A percentile compares a stretch with the other conserved stretches of the same genome.
Evolutionary conservation across 139 green algal genomes (phyloP).

Genomic region (Chlamydomonas sphaeroides): DNA sequence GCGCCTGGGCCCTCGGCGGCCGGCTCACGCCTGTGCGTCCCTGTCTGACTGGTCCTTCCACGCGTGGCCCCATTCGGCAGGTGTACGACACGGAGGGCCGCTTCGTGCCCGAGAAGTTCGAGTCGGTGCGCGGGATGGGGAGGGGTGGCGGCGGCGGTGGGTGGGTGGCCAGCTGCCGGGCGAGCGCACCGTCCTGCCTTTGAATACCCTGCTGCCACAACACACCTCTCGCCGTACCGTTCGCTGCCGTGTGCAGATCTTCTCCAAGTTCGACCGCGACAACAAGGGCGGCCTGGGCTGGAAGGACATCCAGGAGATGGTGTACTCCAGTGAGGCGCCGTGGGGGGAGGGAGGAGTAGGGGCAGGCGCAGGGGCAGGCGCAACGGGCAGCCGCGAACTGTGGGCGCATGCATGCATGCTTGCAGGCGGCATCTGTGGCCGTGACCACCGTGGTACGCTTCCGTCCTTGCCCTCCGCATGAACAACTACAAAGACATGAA

Average conservation of each 20-base stretch:
- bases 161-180: neutral
- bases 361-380: no score
- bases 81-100: constrained; percentile 80
- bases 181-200: neutral
- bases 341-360: neutral
- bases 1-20: no score
- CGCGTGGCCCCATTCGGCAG: constrained; percentile 13
- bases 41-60: neutral
- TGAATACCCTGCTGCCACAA: no score
- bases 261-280: constrained; percentile 67
- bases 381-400: no score
- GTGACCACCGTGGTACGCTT: neutral
- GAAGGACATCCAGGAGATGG: constrained; percentile 64
- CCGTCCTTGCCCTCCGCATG: neutral
- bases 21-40: no score
- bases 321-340: constrained; percentile 23
- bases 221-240: no score
- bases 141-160: no score
- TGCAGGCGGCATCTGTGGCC: no score
- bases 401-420: no score
- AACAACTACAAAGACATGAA: constrained; percentile 36
- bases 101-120: constrained; percentile 80
- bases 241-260: constrained; percentile 49
- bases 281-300: constrained; percentile 64
- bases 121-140: constrained; percentile 51